Evolutionary conservation across 2,329 filamentous ascomycete species (phyloP), one percentile per base, ranked within the genome.

Genomic region (Aureobasidium sp.): DNA sequence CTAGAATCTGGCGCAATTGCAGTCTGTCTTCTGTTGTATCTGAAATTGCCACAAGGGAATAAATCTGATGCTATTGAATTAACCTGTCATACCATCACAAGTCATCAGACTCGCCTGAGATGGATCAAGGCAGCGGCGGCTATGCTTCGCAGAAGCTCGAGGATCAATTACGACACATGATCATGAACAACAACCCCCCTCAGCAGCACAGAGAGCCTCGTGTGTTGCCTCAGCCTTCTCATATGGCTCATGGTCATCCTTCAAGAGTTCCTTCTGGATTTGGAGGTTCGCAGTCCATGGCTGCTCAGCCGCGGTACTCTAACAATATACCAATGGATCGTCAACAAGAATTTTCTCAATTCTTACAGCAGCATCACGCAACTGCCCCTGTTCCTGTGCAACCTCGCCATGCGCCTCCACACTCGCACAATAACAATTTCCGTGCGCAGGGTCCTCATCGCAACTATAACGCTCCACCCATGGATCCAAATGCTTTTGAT

Each of bases 111-210:
- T 41, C 27, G 41, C 41, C 39, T 34, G 64, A 27, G 29, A 68
- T 67, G 67, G 62, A 65, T 36, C 34, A 47, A 51, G 46, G 36
- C 44, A 51, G 36, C 5, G 20, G 32, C 42, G 20, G 32, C 42
- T 48, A 59, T 44, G 42, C 41, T 32, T 39, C 55, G 12, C 42
- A 29, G 17, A 60, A 34, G n/a, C 74, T 87, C 8, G 85, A 88
- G 68, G 77, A 82, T 55, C 82, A 80, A 59, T 73, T 88, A 42
- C 81, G 84, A 50, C 78, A 76, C 63, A 80, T 89, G 71, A 86
- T 88, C 64, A 80, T 89, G 71, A 86, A 86, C 34, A 75, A 88
- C 15, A 46, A 29, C 6, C 51, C 23, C n/a, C 34, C 17, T 51
- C 68, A 66, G 50, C 48, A 61, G 32, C 58, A 57, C 8, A 63